These are phyloP conservation scores for Sclerotinia sclerotiorum DNA, from an alignment of 2,329 filamentous ascomycete genomes.

Conservation along the genomic window DNA sequence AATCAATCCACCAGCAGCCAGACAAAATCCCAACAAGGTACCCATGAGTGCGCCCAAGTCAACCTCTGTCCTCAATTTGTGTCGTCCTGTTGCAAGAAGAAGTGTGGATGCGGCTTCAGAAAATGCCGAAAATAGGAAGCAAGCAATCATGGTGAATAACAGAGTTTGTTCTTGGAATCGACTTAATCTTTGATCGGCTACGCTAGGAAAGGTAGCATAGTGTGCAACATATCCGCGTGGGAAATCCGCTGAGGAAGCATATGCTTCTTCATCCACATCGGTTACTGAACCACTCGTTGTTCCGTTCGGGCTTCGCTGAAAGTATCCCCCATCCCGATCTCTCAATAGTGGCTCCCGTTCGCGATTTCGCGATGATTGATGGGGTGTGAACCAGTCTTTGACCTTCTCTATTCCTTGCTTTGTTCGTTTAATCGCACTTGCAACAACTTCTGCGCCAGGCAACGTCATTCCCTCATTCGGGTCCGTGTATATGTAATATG, in stretches of 20 bases:
- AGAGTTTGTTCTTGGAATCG: slow-evolving; percentile 57
- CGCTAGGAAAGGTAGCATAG: slow-evolving; percentile 53
- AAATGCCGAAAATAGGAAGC: slow-evolving; percentile 59
- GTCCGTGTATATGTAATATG: slow-evolving; percentile 73
- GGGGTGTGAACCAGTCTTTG: slow-evolving; percentile 50
- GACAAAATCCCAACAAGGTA: slow-evolving; percentile 64
- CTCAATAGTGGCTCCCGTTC: slow-evolving; percentile 36
- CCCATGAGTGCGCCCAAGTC: slow-evolving; percentile 71
- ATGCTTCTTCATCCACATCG: slow-evolving; percentile 51
- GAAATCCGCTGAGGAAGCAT: slow-evolving; percentile 51
- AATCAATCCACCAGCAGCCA: slow-evolving; percentile 60
- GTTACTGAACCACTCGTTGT: slow-evolving; percentile 42
- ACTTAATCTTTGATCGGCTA: slow-evolving; percentile 51
- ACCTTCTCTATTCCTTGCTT: slow-evolving; percentile 51
- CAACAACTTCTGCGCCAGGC: slow-evolving; percentile 53
- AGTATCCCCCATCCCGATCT: slow-evolving; percentile 28
- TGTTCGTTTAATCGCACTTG: slow-evolving; percentile 51
- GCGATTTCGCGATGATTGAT: slow-evolving; percentile 27
- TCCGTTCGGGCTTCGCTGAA: slow-evolving; percentile 29
- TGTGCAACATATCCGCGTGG: slow-evolving; percentile 54
- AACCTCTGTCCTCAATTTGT: slow-evolving; percentile 68
- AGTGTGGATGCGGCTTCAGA: slow-evolving; percentile 64
- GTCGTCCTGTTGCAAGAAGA: slow-evolving; percentile 66
- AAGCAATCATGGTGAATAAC: slow-evolving; percentile 52
- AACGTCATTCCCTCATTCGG: slow-evolving; percentile 61